These are phyloP conservation scores for Pseudofabraea citricarpa DNA, from an alignment of 2,329 filamentous ascomycete species.

Conservation along the genomic window DNA sequence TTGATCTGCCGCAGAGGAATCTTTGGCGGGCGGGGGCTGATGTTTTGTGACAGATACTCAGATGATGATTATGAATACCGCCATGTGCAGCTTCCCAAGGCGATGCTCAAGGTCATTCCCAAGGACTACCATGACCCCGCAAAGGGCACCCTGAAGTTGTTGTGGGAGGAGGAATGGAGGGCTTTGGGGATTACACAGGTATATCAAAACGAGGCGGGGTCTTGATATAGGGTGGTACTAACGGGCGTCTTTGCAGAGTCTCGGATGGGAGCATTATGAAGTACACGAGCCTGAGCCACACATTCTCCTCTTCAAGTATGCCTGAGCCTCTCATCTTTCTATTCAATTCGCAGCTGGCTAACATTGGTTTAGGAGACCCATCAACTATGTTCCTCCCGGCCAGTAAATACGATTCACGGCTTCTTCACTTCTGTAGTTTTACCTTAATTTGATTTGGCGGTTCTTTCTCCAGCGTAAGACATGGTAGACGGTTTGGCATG, in stretches of 20 bases:
- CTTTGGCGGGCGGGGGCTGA: slow-evolving; percentile 14
- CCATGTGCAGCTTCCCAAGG: slow-evolving; percentile 94
- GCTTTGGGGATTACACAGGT: slow-evolving; percentile 96
- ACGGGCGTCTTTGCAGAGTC: slow-evolving; percentile 55
- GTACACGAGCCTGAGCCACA: slow-evolving; percentile 98
- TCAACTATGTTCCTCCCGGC: slow-evolving; percentile 18
- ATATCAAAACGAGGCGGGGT: slow-evolving; percentile 20
- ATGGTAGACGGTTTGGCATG: slow-evolving; percentile 20
- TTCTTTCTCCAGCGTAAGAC: slow-evolving; percentile 20
- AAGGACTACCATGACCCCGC: slow-evolving; percentile 87
- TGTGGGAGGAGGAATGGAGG: slow-evolving; percentile 99
- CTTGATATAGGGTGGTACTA: slow-evolving; percentile 6
- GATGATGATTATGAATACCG: slow-evolving; percentile 94
- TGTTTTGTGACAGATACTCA: slow-evolving; percentile 63
- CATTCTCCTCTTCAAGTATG: slow-evolving; percentile 97
- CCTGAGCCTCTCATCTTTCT: slow-evolving; percentile 17
- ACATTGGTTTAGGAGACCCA: slow-evolving; percentile 23
- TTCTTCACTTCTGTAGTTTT: slow-evolving; percentile 6
- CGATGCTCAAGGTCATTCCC: slow-evolving; percentile 96
- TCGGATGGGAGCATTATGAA: slow-evolving; percentile 99
- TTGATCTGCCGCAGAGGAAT: neutral
- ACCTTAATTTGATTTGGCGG: slow-evolving; percentile 19
- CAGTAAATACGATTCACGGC: slow-evolving; percentile 20
- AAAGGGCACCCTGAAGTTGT: slow-evolving; percentile 88
- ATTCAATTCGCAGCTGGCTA: slow-evolving; percentile 5